Evolutionary conservation across 805 yeast genomes (phyloP), one percentile per base, ranked within the genome.

Genomic region (Starmerella khaoyaiensis): DNA sequence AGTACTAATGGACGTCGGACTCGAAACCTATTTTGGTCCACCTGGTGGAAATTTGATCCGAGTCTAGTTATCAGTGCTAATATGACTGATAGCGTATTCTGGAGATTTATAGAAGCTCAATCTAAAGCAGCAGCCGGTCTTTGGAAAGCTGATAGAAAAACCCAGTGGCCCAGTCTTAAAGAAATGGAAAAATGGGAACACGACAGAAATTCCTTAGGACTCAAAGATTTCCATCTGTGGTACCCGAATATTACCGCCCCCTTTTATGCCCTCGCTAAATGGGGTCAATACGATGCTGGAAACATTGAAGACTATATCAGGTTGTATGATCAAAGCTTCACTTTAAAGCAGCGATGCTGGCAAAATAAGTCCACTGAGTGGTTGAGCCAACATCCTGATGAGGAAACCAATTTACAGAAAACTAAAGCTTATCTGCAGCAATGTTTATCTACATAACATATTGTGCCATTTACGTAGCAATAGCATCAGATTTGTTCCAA

Each of bases 401-500:
- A 28, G 23, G 14, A 17, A 3, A 28, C 10, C 16, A 10, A 26
- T 8, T 31, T 24, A 24, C 29, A 37, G 9, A 26, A 17, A n/a
- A 37, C 41, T 6, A 19, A n/a, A 5, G 37, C 26, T 4, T 21
- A 18, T 12, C 19, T 37, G 9, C n/a, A n/a, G n/a, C n/a, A n/a
- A n/a, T n/a, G n/a, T n/a, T n/a, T n/a, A n/a, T n/a, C n/a, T n/a
- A n/a, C n/a, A n/a, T n/a, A n/a, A n/a, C n/a, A n/a, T n/a, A n/a
- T n/a, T n/a, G n/a, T n/a, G n/a, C n/a, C n/a, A n/a, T n/a, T n/a
- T n/a, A n/a, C n/a, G n/a, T n/a, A n/a, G n/a, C n/a, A n/a, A n/a
- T n/a, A n/a, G n/a, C n/a, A n/a, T n/a, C n/a, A n/a, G n/a, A n/a
- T 5, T 60, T 65, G 33, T 63, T 65, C 69, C 69, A 64, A 39